Evolutionary conservation across 1,139 yeast species (phyloP).

Genomic region (Taphrina communis): DNA sequence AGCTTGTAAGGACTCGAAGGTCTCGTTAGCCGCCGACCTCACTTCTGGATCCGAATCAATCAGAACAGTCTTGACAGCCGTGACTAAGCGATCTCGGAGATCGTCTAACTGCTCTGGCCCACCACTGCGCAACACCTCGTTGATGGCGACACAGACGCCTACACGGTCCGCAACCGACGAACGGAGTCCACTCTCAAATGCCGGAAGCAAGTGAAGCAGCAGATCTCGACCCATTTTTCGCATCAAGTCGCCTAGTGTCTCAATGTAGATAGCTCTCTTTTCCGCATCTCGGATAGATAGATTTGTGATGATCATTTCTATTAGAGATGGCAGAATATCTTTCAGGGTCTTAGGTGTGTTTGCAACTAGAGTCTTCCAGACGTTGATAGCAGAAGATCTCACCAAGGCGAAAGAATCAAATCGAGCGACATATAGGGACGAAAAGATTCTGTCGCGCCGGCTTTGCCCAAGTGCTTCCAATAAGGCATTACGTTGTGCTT

Average conservation of each 20-base stretch:
- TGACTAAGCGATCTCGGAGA: slow-evolving; percentile 72
- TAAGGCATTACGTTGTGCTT: slow-evolving; percentile 61
- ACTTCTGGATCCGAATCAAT: slow-evolving; percentile 75
- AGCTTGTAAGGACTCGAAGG: slow-evolving; percentile 85
- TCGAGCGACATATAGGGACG: slow-evolving; percentile 88
- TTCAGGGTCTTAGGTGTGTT: slow-evolving; percentile 96
- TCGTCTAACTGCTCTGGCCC: slow-evolving; percentile 65
- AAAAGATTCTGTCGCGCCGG: slow-evolving; percentile 83
- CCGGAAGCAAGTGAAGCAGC: slow-evolving; percentile 80
- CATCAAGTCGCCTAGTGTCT: slow-evolving; percentile 91
- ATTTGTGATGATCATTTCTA: slow-evolving; percentile 77
- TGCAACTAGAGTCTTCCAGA: slow-evolving; percentile 95
- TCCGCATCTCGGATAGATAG: slow-evolving; percentile 79
- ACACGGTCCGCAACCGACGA: slow-evolving; percentile 84
- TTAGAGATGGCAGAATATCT: slow-evolving; percentile 85
- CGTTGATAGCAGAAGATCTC: slow-evolving; percentile 88
- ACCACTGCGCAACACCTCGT: slow-evolving; percentile 82
- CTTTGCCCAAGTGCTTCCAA: slow-evolving; percentile 82
- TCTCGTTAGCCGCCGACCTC: slow-evolving; percentile 87
- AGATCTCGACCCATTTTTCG: slow-evolving; percentile 94
- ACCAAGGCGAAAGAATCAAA: slow-evolving; percentile 89
- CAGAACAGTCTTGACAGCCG: slow-evolving; percentile 77
- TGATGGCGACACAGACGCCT: slow-evolving; percentile 93
- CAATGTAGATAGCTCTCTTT: slow-evolving; percentile 88
- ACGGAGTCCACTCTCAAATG: slow-evolving; percentile 70